These are phyloP conservation scores for Hypomyces rosellus DNA, from an alignment of 2,329 filamentous ascomycete genomes.

Conservation along the genomic window DNA sequence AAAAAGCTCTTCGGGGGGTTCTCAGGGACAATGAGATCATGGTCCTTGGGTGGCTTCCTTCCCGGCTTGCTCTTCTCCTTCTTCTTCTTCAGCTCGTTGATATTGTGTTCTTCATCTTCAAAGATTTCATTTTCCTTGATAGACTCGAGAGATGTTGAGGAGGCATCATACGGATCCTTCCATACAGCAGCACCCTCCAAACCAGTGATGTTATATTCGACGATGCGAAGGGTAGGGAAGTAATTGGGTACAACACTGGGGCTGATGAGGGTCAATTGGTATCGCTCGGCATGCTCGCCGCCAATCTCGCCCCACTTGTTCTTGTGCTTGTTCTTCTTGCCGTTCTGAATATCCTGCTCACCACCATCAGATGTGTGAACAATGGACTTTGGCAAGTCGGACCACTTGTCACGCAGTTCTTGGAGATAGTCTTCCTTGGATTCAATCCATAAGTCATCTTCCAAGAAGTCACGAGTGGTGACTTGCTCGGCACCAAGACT, in stretches of 20 bases:
- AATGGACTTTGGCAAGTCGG: slow-evolving; percentile 57
- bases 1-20: slow-evolving; percentile 65
- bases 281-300: slow-evolving; percentile 78
- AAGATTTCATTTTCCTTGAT: slow-evolving; percentile 1
- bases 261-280: slow-evolving; percentile 70
- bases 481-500: slow-evolving; percentile 31
- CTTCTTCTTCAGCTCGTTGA: slow-evolving; percentile 28
- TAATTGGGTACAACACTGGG: slow-evolving; percentile 91
- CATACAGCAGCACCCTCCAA: slow-evolving; percentile 52
- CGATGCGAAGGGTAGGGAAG: slow-evolving; percentile 81
- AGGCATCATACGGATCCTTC: slow-evolving; percentile 27
- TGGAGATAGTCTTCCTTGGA: slow-evolving; percentile 67
- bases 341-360: slow-evolving; percentile 15
- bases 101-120: slow-evolving; percentile 25
- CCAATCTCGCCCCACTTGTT: slow-evolving; percentile 57
- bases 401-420: slow-evolving; percentile 73
- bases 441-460: slow-evolving; percentile 51
- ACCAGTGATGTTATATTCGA: slow-evolving; percentile 81
- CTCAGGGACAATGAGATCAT: slow-evolving; percentile 59
- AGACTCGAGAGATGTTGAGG: not conserved
- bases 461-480: slow-evolving; percentile 24
- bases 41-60: slow-evolving; percentile 48
- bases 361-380: slow-evolving; percentile 16
- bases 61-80: slow-evolving; percentile 19
- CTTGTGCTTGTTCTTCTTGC: slow-evolving; percentile 39